phyloP scores from a whole-genome alignment of 768 basidiomycete genomes.

The Gelatoporia subvermispora region DNA sequence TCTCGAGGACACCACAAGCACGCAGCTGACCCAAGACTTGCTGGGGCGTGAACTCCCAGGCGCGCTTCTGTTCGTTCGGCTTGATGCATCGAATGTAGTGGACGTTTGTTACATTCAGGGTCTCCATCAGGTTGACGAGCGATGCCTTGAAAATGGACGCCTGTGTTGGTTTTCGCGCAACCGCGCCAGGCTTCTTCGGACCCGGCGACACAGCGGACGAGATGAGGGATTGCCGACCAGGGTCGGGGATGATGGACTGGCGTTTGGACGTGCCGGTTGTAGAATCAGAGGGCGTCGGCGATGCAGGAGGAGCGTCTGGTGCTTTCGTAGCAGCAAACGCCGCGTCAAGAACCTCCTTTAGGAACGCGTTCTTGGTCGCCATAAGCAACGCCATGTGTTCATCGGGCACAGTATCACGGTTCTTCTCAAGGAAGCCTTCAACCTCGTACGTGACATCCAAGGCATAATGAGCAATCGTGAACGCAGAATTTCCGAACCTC shows the following conservation, averaged over 20 bases:
- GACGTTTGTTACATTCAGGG: slow-evolving; percentile 93
- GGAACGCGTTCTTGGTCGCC: slow-evolving; percentile 83
- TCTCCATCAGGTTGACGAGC: slow-evolving; percentile 91
- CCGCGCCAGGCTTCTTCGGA: slow-evolving; percentile 59
- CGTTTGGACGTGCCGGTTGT: slow-evolving; percentile 75
- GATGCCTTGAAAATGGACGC: slow-evolving; percentile 98
- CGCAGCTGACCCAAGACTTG: slow-evolving; percentile 93
- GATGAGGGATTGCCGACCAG: slow-evolving; percentile 72
- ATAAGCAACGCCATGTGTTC: slow-evolving; percentile 91
- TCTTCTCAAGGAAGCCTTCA: slow-evolving; percentile 98
- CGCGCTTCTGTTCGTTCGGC: slow-evolving; percentile 92
- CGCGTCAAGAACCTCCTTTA: slow-evolving; percentile 91
- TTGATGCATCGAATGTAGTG: slow-evolving; percentile 99
- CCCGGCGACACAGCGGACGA: slow-evolving; percentile 39
- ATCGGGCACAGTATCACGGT: slow-evolving; percentile 96
- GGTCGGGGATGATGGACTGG: slow-evolving; percentile 83
- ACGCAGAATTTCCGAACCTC: slow-evolving; percentile 94
- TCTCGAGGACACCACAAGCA: slow-evolving; percentile 98
- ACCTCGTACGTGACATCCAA: slow-evolving; percentile 98
- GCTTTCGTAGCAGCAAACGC: slow-evolving; percentile 72
- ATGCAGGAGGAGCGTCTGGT: slow-evolving; percentile 60
- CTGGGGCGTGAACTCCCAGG: slow-evolving; percentile 95
- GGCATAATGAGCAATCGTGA: slow-evolving; percentile 98
- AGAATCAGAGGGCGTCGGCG: slow-evolving; percentile 76
- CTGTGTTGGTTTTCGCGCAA: slow-evolving; percentile 89